Evolutionary conservation across 192 early-diverging fungal genomes (phyloP).

Genomic region (Coemansia pectinata): DNA sequence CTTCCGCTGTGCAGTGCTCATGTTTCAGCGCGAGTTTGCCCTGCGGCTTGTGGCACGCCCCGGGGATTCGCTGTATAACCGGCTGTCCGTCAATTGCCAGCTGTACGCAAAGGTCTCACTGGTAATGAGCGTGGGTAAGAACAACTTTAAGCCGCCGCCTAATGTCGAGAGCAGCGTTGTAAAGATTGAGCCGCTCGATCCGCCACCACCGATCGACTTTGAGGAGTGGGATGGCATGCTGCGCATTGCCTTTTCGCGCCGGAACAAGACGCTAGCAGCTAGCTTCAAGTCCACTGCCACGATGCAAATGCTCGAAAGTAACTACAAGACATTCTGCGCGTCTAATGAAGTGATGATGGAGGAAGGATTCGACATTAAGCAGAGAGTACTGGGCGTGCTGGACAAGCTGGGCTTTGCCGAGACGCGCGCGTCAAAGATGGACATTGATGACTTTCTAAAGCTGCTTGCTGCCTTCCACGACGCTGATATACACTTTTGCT

Average conservation of each 20-base stretch:
- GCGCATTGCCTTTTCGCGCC: slow-evolving; percentile 88
- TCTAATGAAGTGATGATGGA: slow-evolving; percentile 78
- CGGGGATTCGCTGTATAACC: slow-evolving; percentile 88
- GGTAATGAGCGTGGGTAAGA: slow-evolving; percentile 97
- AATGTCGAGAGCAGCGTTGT: slow-evolving; percentile 96
- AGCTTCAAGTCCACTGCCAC: slow-evolving; percentile 89
- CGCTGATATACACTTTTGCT: slow-evolving; percentile 89
- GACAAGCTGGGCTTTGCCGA: slow-evolving; percentile 68
- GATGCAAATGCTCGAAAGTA: slow-evolving; percentile 89
- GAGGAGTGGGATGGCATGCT: slow-evolving; percentile 97
- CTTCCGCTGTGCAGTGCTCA: slow-evolving; percentile 90
- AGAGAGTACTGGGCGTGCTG: slow-evolving; percentile 73
- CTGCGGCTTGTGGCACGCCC: slow-evolving; percentile 92
- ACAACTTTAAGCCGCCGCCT: slow-evolving; percentile 98
- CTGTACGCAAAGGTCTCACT: slow-evolving; percentile 92
- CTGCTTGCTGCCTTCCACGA: slow-evolving; percentile 88
- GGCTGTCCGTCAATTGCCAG: slow-evolving; percentile 92
- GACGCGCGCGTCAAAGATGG: slow-evolving; percentile 85
- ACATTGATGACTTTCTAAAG: slow-evolving; percentile 92
- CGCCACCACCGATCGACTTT: slow-evolving; percentile 92
- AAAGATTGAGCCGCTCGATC: slow-evolving; percentile 89
- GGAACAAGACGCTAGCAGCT: slow-evolving; percentile 90
- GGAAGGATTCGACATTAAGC: slow-evolving; percentile 85
- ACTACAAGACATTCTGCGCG: slow-evolving; percentile 93
- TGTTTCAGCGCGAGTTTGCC: slow-evolving; percentile 99